Base-by-base conservation (phyloP, 1,139 yeast species). In the Magnusiomyces clavatus region DNA sequence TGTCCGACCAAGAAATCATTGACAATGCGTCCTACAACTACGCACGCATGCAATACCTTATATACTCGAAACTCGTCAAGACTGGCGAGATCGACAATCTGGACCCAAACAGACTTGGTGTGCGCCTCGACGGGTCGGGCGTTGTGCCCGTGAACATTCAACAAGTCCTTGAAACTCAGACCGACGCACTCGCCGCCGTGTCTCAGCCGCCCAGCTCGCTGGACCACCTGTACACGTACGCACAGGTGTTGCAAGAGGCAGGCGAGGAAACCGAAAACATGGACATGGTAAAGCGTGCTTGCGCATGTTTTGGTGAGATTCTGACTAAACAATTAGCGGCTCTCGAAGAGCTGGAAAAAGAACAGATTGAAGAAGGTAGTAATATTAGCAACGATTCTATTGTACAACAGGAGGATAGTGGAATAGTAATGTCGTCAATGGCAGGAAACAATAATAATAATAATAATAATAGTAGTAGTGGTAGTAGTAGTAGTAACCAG, bases 181-280 rank as follows among this genome's bases (percentile, higher is more conserved):
- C 54, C 36, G 52, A 54, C 35, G 61, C 58, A 42, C 43, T 56
- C 39, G 36, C 35, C 12, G 44, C 49, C 3, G 44, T 40, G 8
- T 16, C 29, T 44, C 47, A 43, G 47, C 49, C 14, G 52, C 44
- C n/a, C 36, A 41, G 52, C 40, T 54, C 54, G n/a, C 46, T 58
- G 20, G 67, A 64, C 50, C 54, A 61, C 51, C 49, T 60, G 43
- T 63, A 60, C 53, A 64, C 64, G 42, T 61, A 57, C 52, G 67
- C 60, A 0, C 67, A 63, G 54, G 64, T 61, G 2, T 51, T 62
- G 43, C 56, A 57, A 3, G 66, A 63, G 37, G 56, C 57, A 1
- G 67, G 64, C 5, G 66, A 63, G 43, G 64, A 62, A 37, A 36
- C 43, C 3, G 62, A 61, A 16, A 49, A 55, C 16, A 40, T 51